Evolutionary conservation across 257 asterid genomes (phyloP).

Genomic region (Solanum habrochaites): DNA sequence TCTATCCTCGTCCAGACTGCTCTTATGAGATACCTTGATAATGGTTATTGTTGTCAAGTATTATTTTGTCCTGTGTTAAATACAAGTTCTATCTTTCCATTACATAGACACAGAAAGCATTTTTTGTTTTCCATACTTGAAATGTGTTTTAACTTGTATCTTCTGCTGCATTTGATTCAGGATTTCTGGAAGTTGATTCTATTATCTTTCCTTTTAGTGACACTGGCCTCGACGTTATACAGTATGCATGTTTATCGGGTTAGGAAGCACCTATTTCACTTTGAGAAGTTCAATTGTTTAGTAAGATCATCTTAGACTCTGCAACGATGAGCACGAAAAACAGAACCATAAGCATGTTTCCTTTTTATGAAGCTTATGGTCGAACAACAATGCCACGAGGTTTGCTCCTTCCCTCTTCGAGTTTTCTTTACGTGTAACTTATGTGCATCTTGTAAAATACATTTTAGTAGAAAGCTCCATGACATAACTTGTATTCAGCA

Average conservation of each 20-base stretch:
- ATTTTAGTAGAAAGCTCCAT: background rate
- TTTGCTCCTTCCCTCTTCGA: background rate
- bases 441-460: background rate
- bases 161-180: constrained; percentile 17
- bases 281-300: constrained; percentile 27
- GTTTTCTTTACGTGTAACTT: background rate
- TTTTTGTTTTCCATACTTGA: background rate
- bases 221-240: constrained; percentile 49
- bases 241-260: constrained; percentile 45
- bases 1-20: background rate
- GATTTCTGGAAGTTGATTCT: constrained; percentile 72
- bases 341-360: background rate
- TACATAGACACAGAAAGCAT: background rate
- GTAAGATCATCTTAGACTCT: background rate
- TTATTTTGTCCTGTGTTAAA: background rate
- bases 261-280: constrained; percentile 56
- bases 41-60: background rate
- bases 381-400: background rate
- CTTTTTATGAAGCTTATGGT: background rate
- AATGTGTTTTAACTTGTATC: background rate
- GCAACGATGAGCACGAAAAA: background rate
- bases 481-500: background rate
- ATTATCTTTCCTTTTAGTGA: constrained; percentile 46
- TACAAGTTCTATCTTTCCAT: background rate
- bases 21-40: background rate